Evolutionary conservation across 495 filamentous ascomycete species (phyloP).

Genomic region (Pyrenopolyporus hunteri): DNA sequence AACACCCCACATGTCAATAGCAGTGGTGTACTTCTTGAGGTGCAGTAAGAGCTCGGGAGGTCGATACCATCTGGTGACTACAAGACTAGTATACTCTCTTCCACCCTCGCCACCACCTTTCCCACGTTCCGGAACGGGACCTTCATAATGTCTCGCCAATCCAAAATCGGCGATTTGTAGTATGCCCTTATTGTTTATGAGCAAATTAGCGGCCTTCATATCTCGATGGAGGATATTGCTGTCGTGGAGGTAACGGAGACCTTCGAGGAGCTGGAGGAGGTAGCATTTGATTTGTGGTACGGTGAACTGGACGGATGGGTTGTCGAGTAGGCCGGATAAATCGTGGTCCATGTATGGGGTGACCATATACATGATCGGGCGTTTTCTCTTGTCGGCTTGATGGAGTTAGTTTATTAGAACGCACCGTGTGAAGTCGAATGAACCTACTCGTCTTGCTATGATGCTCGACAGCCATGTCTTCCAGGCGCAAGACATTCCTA

Average conservation of each 20-base stretch:
- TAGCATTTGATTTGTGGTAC: constrained; percentile 97
- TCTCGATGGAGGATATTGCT: constrained; percentile 92
- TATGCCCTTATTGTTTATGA: constrained; percentile 93
- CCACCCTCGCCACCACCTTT: constrained; percentile 82
- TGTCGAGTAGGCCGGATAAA: constrained; percentile 92
- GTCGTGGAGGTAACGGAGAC: constrained; percentile 86
- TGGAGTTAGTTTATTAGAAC: constrained; percentile 17
- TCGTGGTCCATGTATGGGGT: constrained; percentile 99
- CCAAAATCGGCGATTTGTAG: constrained; percentile 98
- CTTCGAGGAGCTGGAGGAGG: constrained; percentile 90
- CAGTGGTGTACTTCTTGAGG: constrained; percentile 86
- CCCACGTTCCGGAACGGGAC: constrained; percentile 76
- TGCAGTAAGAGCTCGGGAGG: constrained; percentile 92
- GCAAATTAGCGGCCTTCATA: constrained; percentile 98
- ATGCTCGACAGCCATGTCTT: constrained; percentile 95
- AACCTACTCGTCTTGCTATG: constrained; percentile 66
- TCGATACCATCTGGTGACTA: constrained; percentile 97
- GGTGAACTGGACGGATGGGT: constrained; percentile 83
- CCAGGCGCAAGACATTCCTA: constrained; percentile 81
- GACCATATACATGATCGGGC: constrained; percentile 96
- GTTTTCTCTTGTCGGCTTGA: constrained; percentile 75
- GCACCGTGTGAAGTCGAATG: background rate
- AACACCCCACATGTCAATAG: constrained; percentile 98
- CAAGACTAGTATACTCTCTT: constrained; percentile 90
- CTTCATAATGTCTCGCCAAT: constrained; percentile 91